Conservation (phyloP, 495 filamentous ascomycete species). For the Jackrogersella multiformis region DNA sequence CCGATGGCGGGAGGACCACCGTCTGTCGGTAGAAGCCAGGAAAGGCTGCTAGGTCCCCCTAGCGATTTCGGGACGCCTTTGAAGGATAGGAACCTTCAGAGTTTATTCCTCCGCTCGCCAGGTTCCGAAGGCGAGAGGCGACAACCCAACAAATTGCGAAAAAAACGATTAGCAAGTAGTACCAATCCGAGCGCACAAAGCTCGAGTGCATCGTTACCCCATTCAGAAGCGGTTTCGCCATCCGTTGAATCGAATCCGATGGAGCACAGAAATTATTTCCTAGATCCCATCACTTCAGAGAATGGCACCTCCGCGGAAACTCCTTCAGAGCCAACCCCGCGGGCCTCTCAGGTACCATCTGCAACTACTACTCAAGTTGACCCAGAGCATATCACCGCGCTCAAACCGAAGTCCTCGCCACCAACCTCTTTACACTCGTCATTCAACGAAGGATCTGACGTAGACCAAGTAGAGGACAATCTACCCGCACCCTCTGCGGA, state of each 20-base stretch:
- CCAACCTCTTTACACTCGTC: slow-evolving; percentile 78
- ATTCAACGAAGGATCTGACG: slow-evolving; percentile 78
- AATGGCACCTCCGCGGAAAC: slow-evolving; percentile 41
- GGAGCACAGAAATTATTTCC: slow-evolving; percentile 44
- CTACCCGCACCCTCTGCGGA: slow-evolving; percentile 43
- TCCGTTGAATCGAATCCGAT: slow-evolving; percentile 51
- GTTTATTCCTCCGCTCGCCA: slow-evolving; percentile 75
- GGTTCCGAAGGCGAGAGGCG: slow-evolving; percentile 69
- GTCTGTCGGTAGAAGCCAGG: slow-evolving; percentile 57
- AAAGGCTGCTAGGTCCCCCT: slow-evolving; percentile 53
- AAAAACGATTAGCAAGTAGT: slow-evolving; percentile 78
- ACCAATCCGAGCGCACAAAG: slow-evolving; percentile 85
- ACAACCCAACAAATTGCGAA: slow-evolving; percentile 85
- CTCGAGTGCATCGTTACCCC: slow-evolving; percentile 77
- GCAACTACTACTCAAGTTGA: slow-evolving; percentile 44
- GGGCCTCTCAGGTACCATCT: slow-evolving; percentile 48
- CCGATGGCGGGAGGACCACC: slow-evolving; percentile 30
- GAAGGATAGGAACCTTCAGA: slow-evolving; percentile 73
- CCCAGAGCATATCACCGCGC: slow-evolving; percentile 57
- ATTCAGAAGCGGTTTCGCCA: slow-evolving; percentile 51
- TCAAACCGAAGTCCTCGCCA: slow-evolving; percentile 71
- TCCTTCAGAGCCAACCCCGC: slow-evolving; percentile 49
- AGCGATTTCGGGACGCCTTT: slow-evolving; percentile 68
- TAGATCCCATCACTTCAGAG: slow-evolving; percentile 39
- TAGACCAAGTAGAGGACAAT: slow-evolving; percentile 72